Conservation (phyloP, 352 stramenopile genomes). For the Globisporangium heterothallicum region DNA sequence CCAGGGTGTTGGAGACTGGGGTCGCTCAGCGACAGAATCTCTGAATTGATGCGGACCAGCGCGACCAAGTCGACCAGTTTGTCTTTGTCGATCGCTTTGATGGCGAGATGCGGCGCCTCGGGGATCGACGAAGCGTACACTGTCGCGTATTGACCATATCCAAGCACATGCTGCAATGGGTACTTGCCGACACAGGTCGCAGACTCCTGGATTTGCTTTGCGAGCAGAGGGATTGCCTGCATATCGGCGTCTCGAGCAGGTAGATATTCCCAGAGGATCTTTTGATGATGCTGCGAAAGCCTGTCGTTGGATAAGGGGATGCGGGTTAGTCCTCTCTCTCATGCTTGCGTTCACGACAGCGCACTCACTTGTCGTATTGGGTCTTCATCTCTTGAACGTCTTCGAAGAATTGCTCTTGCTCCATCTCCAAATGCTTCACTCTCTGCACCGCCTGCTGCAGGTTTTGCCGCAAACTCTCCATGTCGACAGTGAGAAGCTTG, state of each 20-base stretch:
- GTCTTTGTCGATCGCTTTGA: constrained; percentile 86
- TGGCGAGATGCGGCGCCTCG: constrained; percentile 30
- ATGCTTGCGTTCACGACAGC: no score
- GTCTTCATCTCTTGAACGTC: constrained; percentile 70
- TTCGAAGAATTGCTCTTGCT: constrained; percentile 81
- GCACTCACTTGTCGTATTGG: constrained; percentile 50
- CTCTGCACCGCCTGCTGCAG: constrained; percentile 43
- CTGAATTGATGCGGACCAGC: constrained; percentile 69
- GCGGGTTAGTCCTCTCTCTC: no score
- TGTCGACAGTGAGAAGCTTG: constrained; percentile 28
- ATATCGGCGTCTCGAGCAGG: constrained; percentile 46
- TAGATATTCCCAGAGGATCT: constrained; percentile 78
- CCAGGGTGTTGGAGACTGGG: constrained; percentile 46
- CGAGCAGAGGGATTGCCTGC: constrained; percentile 44
- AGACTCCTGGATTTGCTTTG: constrained; percentile 40
- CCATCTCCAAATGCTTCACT: constrained; percentile 76
- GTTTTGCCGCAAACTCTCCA: constrained; percentile 35
- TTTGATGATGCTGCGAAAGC: constrained; percentile 47
- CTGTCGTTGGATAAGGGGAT: constrained; percentile 15
- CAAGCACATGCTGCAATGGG: constrained; percentile 58
- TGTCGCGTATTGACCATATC: constrained; percentile 80
- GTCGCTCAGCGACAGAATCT: constrained; percentile 76
- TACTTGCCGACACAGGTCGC: constrained; percentile 58
- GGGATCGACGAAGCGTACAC: constrained; percentile 47
- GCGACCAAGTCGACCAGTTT: constrained; percentile 71